These are phyloP conservation scores for Hemisphaericaspora subhashii DNA, from an alignment of 1,139 yeast genomes.

Conservation along the genomic window DNA sequence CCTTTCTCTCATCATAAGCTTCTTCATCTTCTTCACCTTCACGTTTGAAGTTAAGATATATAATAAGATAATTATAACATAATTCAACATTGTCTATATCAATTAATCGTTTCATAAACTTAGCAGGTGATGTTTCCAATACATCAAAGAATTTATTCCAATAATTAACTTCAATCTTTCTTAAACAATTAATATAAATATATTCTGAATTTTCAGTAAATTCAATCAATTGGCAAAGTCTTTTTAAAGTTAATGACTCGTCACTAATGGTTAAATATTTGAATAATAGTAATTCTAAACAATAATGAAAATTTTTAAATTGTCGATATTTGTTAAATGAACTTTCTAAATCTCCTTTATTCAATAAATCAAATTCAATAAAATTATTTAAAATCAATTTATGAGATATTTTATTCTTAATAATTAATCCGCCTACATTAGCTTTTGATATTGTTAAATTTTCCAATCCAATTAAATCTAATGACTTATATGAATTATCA, in stretches of 20 bases:
- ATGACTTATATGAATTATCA: constrained; percentile 12
- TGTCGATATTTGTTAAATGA: constrained; percentile 26
- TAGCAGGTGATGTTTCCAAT: constrained; percentile 37
- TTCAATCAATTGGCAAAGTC: constrained; percentile 32
- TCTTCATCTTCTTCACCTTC: constrained; percentile 30
- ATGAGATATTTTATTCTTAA: constrained; percentile 29
- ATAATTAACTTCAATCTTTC: constrained; percentile 44
- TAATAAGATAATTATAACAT: constrained; percentile 43
- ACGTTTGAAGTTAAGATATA: constrained; percentile 42
- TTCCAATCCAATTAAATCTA: constrained; percentile 38
- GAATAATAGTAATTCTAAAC: constrained; percentile 42
- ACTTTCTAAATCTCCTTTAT: constrained; percentile 18
- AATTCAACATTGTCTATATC: constrained; percentile 36
- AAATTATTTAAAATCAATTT: constrained; percentile 39
- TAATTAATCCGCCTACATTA: constrained; percentile 17
- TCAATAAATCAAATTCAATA: constrained; percentile 39
- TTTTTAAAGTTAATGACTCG: constrained; percentile 17
- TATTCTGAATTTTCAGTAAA: constrained; percentile 27
- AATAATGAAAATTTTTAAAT: constrained; percentile 37
- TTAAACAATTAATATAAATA: constrained; percentile 41
- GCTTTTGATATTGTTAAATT: constrained; percentile 23
- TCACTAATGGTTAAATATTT: constrained; percentile 28
- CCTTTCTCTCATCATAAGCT: constrained; percentile 10
- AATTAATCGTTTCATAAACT: constrained; percentile 40
- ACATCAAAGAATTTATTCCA: constrained; percentile 40